Evolutionary conservation across 345 rosid species (phyloP).

Genomic region (Rhodomyrtus tomentosa): DNA sequence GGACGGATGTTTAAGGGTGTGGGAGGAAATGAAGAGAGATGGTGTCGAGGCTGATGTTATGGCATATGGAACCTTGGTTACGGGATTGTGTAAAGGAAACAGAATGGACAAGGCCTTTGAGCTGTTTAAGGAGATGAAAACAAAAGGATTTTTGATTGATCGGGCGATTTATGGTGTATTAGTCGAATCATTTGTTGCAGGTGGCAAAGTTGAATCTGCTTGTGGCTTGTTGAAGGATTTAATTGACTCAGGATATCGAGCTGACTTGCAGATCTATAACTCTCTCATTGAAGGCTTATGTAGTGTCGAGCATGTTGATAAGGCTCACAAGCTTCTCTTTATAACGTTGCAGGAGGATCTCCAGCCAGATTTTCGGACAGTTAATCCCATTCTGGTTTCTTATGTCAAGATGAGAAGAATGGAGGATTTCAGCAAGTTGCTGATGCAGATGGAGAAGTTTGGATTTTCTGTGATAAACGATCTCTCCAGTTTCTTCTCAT

Average conservation of each 20-base stretch:
- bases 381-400: constrained; percentile 61
- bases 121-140: constrained; percentile 72
- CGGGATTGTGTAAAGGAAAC: constrained; percentile 55
- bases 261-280: constrained; percentile 74
- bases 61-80: constrained; percentile 63
- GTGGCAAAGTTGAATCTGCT: constrained; percentile 55
- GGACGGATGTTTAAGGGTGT: constrained; percentile 62
- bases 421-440: constrained; percentile 38
- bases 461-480: constrained; percentile 50
- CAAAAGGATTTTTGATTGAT: constrained; percentile 55
- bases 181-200: constrained; percentile 57
- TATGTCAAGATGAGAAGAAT: constrained; percentile 46
- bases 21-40: constrained; percentile 79
- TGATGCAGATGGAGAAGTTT: constrained; percentile 40
- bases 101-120: constrained; percentile 46
- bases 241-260: constrained; percentile 71
- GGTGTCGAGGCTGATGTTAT: constrained; percentile 69
- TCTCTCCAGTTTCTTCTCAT: constrained; percentile 44
- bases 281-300: constrained; percentile 75
- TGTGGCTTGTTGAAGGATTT: constrained; percentile 72
- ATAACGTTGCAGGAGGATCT: constrained; percentile 49
- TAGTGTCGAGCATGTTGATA: constrained; percentile 43
- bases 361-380: constrained; percentile 51
- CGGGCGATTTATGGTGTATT: constrained; percentile 51
- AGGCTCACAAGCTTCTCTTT: constrained; percentile 60